A percentile compares a stretch with the other conserved stretches of the same genome.
phyloP scores from a whole-genome alignment of 1,284 basidiomycete species.

The Cutaneotrichosporon cavernicola region DNA sequence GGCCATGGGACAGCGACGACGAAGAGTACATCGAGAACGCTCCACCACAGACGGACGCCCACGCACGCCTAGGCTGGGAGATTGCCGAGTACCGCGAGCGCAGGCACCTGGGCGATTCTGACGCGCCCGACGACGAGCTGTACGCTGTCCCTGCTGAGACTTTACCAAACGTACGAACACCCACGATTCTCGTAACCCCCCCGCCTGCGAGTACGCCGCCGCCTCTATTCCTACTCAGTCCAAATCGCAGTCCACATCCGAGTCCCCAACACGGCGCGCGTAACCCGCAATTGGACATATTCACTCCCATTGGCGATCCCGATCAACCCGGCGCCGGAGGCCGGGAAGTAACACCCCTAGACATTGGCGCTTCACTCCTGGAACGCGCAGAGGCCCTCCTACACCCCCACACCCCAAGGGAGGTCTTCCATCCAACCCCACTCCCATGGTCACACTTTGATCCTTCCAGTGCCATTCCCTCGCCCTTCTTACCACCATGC shows the following conservation, averaged over 20 bases:
- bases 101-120: neutral
- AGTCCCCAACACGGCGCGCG: too few relatives aligned
- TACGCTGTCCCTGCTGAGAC: too few relatives aligned
- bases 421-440: neutral
- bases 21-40: neutral
- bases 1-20: neutral
- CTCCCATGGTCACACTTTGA: neutral
- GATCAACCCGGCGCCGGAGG: too few relatives aligned
- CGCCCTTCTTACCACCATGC: neutral
- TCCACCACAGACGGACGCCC: neutral
- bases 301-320: too few relatives aligned
- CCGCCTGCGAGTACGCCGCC: neutral
- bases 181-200: neutral
- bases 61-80: neutral
- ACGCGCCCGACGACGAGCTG: too few relatives aligned
- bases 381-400: too few relatives aligned
- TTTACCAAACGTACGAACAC: neutral
- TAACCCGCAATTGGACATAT: too few relatives aligned
- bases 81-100: neutral
- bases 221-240: neutral
- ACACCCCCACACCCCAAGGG: neutral
- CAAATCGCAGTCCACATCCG: neutral
- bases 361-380: too few relatives aligned
- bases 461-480: neutral
- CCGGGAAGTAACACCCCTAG: too few relatives aligned